A percentile compares a stretch with the other conserved stretches of the same genome.
phyloP scores from a whole-genome alignment of 2,329 filamentous ascomycete species.

The Coniochaeta sp. region DNA sequence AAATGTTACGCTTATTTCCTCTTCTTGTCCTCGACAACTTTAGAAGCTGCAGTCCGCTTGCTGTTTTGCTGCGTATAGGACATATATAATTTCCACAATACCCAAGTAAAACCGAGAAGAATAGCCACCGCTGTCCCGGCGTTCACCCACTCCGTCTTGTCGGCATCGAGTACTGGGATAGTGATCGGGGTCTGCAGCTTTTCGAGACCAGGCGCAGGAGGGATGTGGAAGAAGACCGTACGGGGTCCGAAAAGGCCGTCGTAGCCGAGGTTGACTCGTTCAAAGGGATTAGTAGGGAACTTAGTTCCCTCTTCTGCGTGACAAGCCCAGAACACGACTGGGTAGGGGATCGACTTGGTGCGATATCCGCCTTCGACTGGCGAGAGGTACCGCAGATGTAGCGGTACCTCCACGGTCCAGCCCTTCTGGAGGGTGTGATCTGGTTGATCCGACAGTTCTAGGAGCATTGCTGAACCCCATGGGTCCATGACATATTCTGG shows the following conservation, averaged over 20 bases:
- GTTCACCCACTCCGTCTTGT: slow-evolving; percentile 40
- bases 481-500: slow-evolving; percentile 68
- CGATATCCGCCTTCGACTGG: slow-evolving; percentile 50
- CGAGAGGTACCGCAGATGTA: slow-evolving; percentile 77
- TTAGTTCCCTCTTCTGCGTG: slow-evolving; percentile 56
- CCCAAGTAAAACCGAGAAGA: slow-evolving; percentile 60
- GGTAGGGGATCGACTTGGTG: slow-evolving; percentile 63
- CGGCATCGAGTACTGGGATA: slow-evolving; percentile 59
- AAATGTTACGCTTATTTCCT: slow-evolving; percentile 9
- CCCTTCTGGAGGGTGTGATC: slow-evolving; percentile 18
- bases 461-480: slow-evolving; percentile 75
- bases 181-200: slow-evolving; percentile 45
- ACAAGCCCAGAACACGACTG: slow-evolving; percentile 88
- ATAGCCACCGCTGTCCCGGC: slow-evolving; percentile 52
- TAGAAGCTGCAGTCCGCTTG: not conserved
- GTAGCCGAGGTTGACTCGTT: slow-evolving; percentile 76
- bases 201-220: slow-evolving; percentile 35
- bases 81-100: slow-evolving; percentile 50
- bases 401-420: slow-evolving; percentile 66
- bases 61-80: slow-evolving; percentile 19
- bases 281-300: slow-evolving; percentile 75
- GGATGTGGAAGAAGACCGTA: slow-evolving; percentile 78
- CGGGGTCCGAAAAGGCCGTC: slow-evolving; percentile 69
- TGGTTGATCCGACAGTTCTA: slow-evolving; percentile 55
- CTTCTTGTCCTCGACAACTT: slow-evolving; percentile 12